Evolutionary conservation across 2,329 filamentous ascomycete genomes (phyloP).

Genomic region (Exophiala sp.): DNA sequence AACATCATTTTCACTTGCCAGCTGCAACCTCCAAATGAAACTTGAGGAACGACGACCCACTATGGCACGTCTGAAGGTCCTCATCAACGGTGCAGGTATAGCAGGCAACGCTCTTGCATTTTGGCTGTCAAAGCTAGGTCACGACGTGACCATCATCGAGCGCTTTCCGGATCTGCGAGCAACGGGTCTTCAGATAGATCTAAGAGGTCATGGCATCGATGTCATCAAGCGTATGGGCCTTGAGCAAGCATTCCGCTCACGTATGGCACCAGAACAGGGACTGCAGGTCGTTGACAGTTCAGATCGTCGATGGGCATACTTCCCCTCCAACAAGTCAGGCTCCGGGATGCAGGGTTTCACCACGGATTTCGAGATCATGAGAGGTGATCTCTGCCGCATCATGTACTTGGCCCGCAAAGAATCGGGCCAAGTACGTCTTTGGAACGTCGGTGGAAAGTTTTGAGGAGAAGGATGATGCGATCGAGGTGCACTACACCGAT

Average conservation of each 20-base stretch:
- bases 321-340: constrained; percentile 40
- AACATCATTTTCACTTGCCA: no score
- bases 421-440: constrained; percentile 33
- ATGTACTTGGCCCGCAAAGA: constrained; percentile 35
- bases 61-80: constrained; percentile 40
- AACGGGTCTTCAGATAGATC: constrained; percentile 53
- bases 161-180: constrained; percentile 41
- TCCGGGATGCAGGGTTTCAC: constrained; percentile 40
- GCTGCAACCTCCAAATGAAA: no score
- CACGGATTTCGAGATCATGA: constrained; percentile 53
- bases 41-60: not conserved
- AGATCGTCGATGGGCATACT: constrained; percentile 40
- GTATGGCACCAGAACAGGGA: constrained; percentile 47
- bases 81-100: constrained; percentile 46
- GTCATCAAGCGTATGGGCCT: constrained; percentile 55
- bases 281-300: constrained; percentile 44
- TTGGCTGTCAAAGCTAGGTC: constrained; percentile 45
- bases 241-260: constrained; percentile 39
- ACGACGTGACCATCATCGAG: constrained; percentile 43
- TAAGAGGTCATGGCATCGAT: constrained; percentile 52
- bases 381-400: constrained; percentile 49
- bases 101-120: constrained; percentile 47
- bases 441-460: constrained; percentile 32
- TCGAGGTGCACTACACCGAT: constrained; percentile 30
- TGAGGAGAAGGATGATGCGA: constrained; percentile 22